Percentiles rank a stretch among this genome's conserved stretches.
phyloP scores from a whole-genome alignment of 768 basidiomycete species.

The Daedalea quercina region DNA sequence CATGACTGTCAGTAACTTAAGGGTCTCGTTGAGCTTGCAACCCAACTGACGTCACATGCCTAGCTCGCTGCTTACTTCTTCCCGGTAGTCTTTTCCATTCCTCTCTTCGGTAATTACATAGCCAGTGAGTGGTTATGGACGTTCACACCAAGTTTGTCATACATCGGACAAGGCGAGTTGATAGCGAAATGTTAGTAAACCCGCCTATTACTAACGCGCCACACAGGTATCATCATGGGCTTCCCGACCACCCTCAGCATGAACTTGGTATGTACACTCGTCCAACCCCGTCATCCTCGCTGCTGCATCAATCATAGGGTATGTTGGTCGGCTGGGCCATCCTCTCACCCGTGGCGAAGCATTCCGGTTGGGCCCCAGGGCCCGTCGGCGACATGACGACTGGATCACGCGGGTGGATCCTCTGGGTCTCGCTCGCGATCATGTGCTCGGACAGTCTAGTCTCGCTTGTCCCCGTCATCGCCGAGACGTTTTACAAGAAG shows the following conservation, averaged over 20 bases:
- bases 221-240: constrained; percentile 90
- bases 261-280: constrained; percentile 57
- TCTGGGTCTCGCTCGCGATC: constrained; percentile 93
- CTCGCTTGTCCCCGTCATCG: constrained; percentile 71
- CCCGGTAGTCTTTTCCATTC: constrained; percentile 82
- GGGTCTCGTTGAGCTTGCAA: background rate
- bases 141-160: constrained; percentile 86
- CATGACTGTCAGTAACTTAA: constrained; percentile 56
- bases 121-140: constrained; percentile 91
- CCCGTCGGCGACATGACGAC: constrained; percentile 80
- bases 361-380: constrained; percentile 88
- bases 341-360: constrained; percentile 82
- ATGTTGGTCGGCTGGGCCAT: constrained; percentile 97
- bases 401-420: constrained; percentile 92
- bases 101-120: constrained; percentile 75
- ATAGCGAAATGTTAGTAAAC: background rate
- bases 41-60: background rate
- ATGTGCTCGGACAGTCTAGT: constrained; percentile 93
- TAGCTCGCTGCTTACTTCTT: constrained; percentile 87
- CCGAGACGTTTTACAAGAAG: constrained; percentile 40
- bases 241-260: constrained; percentile 91
- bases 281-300: too few relatives aligned
- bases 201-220: background rate
- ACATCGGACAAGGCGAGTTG: constrained; percentile 77
- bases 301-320: constrained; percentile 41